Evolutionary conservation across 2,329 filamentous ascomycete genomes (phyloP).

Genomic region (Colletotrichum theobromicola): DNA sequence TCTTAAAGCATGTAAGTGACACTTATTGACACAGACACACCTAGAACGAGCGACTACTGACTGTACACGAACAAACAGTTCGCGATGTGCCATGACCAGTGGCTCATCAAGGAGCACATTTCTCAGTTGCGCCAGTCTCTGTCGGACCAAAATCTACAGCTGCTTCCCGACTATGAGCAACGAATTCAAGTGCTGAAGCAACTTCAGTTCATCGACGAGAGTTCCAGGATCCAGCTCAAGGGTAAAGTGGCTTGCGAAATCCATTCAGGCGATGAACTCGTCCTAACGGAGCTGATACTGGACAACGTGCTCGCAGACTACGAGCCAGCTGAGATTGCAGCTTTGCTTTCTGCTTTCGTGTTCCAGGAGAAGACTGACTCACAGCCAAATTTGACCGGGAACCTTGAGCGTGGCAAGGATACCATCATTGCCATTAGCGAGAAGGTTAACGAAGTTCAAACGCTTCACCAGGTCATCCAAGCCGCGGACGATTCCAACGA

Average conservation of each 20-base stretch:
- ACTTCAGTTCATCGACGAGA: slow-evolving; percentile 87
- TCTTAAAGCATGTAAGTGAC: slow-evolving; percentile 84
- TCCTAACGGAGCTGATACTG: slow-evolving; percentile 93
- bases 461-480: slow-evolving; percentile 88
- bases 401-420: slow-evolving; percentile 80
- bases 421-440: slow-evolving; percentile 91
- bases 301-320: slow-evolving; percentile 97
- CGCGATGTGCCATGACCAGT: slow-evolving; percentile 95
- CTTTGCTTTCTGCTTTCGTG: slow-evolving; percentile 90
- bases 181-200: slow-evolving; percentile 91
- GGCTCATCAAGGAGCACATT: slow-evolving; percentile 95
- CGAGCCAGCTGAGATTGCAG: slow-evolving; percentile 95
- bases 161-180: slow-evolving; percentile 96
- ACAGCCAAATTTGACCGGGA: slow-evolving; percentile 80
- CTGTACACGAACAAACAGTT: slow-evolving; percentile 64
- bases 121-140: slow-evolving; percentile 84
- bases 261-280: slow-evolving; percentile 94
- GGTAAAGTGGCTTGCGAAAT: slow-evolving; percentile 99
- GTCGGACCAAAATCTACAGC: slow-evolving; percentile 94
- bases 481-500: slow-evolving; percentile 91
- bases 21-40: not conserved
- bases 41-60: slow-evolving; percentile 1
- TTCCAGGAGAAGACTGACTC: slow-evolving; percentile 96
- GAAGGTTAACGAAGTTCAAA: slow-evolving; percentile 90
- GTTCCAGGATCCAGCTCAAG: slow-evolving; percentile 89